Evolutionary conservation across 2,329 filamentous ascomycete species (phyloP).

Genomic region (Trichoderma atroviride): DNA sequence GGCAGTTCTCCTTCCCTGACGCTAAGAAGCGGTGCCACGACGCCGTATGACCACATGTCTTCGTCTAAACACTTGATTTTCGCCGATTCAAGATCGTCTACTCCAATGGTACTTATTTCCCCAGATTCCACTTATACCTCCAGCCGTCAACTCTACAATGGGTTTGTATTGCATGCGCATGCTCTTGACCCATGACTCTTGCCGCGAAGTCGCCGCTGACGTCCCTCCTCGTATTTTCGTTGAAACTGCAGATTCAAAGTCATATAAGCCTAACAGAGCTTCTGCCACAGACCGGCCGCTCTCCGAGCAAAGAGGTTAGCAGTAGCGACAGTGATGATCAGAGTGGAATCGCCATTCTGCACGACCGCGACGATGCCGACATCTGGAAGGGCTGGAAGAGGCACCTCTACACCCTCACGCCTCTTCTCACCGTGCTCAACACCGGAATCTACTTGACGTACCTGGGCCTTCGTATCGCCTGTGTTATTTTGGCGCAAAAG

Average conservation of each 20-base stretch:
- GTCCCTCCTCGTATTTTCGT: slow-evolving; percentile 11
- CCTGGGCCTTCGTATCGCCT: slow-evolving; percentile 54
- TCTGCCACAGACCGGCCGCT: slow-evolving; percentile 38
- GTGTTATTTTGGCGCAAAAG: slow-evolving; percentile 55
- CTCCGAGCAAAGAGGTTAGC: slow-evolving; percentile 40
- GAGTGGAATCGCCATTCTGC: slow-evolving; percentile 43
- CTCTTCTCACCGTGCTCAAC: slow-evolving; percentile 45
- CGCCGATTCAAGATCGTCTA: slow-evolving; percentile 37
- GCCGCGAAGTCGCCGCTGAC: slow-evolving; percentile 26
- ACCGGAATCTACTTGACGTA: slow-evolving; percentile 52
- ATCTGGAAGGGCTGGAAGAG: slow-evolving; percentile 51
- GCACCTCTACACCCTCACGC: slow-evolving; percentile 43
- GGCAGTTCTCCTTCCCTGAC: slow-evolving; percentile 34
- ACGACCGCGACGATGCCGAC: slow-evolving; percentile 48
- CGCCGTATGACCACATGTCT: slow-evolving; percentile 31
- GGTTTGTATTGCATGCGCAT: neutral
- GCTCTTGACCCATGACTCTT: slow-evolving; percentile 7
- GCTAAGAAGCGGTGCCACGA: slow-evolving; percentile 34
- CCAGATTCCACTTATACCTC: neutral
- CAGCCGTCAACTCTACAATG: neutral
- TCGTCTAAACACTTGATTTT: slow-evolving; percentile 31
- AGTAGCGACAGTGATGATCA: slow-evolving; percentile 35
- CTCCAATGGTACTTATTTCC: slow-evolving; percentile 34
- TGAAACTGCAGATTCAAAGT: slow-evolving; percentile 44
- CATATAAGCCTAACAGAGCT: slow-evolving; percentile 46